Base-by-base conservation (phyloP, 495 filamentous ascomycete genomes). In the Daldinia concentrica region DNA sequence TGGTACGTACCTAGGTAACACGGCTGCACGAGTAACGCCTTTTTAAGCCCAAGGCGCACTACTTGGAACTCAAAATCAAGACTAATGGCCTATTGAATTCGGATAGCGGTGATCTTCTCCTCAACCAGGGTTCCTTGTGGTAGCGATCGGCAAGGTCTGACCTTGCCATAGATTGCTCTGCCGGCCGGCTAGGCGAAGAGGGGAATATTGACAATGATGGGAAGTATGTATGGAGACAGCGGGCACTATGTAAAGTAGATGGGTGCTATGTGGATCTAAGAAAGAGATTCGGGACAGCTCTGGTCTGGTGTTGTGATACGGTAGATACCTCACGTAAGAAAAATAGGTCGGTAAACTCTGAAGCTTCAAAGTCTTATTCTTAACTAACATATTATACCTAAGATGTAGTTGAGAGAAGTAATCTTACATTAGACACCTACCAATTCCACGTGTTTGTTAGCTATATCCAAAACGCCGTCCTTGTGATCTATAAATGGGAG, bases 101-200 rank as follows among this genome's bases (percentile, higher is more conserved):
- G 63, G 63, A 67, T 67, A 71, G 37, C 58, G 72, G n/a, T 71
- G 68, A 71, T 74, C 63, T 43, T 71, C 39, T 64, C 58, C 27
- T 57, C 58, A 64, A 71, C 63, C 52, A 58, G 8, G 26, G 52
- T 15, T 24, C 3, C 30, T 58, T 71, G 6, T 41, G 59, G 72
- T 27, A 74, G 61, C 64, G 67, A 74, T 74, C 56, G 27, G 29
- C 72, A 17, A 58, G 17, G 30, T 45, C 34, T 51, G 24, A 61
- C 68, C 62, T 64, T 58, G 45, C 41, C 15, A 67, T 27, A 41
- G 37, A 55, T 41, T 64, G 55, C 62, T 69, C 66, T 70, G 43
- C 71, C 71, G 62, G 52, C 58, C 34, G 66, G 62, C 71, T 70
- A 70, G 66, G 62, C 61, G 66, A 70, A 70, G 67, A 67, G 67